These are phyloP conservation scores for Penicillium tannophilum DNA, from an alignment of 495 filamentous ascomycete species.

Conservation along the genomic window DNA sequence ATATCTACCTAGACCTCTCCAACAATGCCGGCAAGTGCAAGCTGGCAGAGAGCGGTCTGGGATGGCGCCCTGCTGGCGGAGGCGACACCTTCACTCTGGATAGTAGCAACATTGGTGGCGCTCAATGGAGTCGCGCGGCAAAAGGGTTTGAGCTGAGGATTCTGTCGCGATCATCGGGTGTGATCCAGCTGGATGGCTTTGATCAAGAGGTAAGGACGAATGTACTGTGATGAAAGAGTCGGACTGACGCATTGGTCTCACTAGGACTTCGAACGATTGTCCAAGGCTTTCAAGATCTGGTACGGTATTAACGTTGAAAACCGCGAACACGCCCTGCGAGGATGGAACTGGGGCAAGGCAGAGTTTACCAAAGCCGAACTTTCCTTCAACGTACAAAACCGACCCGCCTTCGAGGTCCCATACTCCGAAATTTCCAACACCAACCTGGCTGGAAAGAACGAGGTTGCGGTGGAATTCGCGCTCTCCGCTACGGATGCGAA, in stretches of 20 bases:
- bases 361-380: conserved; percentile 96
- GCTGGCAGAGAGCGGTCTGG: conserved; percentile 88
- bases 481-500: conserved; percentile 65
- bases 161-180: conserved; percentile 74
- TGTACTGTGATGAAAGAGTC: background rate
- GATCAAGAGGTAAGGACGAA: conserved; percentile 70
- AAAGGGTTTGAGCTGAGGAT: conserved; percentile 94
- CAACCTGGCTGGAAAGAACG: conserved; percentile 95
- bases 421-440: conserved; percentile 98
- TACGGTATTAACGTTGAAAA: conserved; percentile 91
- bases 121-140: conserved; percentile 94
- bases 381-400: conserved; percentile 93
- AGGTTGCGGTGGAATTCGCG: conserved; percentile 94
- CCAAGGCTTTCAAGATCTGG: conserved; percentile 92
- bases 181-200: conserved; percentile 95
- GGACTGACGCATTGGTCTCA: background rate
- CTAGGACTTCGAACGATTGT: conserved; percentile 86
- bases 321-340: conserved; percentile 90
- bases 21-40: conserved; percentile 88
- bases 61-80: conserved; percentile 86
- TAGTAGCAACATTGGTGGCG: conserved; percentile 72
- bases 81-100: conserved; percentile 93
- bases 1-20: conserved; percentile 92
- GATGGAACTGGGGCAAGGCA: conserved; percentile 99
- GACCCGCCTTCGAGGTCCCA: conserved; percentile 95